Evolutionary conservation across 2,329 filamentous ascomycete species (phyloP).

Genomic region (Plectosphaerella sp.): DNA sequence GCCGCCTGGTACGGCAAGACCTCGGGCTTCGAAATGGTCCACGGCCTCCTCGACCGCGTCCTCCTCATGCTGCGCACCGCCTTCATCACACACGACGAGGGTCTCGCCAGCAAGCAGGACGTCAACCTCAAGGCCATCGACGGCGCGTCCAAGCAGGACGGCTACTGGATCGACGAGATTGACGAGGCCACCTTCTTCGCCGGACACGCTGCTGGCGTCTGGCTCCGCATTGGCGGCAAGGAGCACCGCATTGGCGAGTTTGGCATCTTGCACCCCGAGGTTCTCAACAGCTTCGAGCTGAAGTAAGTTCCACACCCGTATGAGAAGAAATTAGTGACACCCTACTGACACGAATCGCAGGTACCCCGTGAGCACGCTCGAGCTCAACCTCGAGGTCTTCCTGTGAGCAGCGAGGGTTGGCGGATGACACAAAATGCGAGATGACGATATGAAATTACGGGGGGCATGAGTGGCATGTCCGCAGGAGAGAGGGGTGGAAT

Average conservation of each 20-base stretch:
- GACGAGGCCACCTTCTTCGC: slow-evolving; percentile 88
- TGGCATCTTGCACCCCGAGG: slow-evolving; percentile 88
- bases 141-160: slow-evolving; percentile 56
- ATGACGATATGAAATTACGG: not conserved
- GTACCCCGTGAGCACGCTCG: slow-evolving; percentile 89
- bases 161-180: slow-evolving; percentile 94
- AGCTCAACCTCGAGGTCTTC: slow-evolving; percentile 93
- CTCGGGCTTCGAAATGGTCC: slow-evolving; percentile 91
- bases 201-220: slow-evolving; percentile 83
- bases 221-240: slow-evolving; percentile 70
- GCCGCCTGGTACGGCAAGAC: slow-evolving; percentile 93
- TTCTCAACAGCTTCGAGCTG: slow-evolving; percentile 90
- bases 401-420: slow-evolving; percentile 47
- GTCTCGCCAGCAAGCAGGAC: slow-evolving; percentile 43
- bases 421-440: not conserved
- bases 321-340: slow-evolving; percentile 1
- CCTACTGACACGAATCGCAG: slow-evolving; percentile 27
- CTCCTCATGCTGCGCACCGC: slow-evolving; percentile 86
- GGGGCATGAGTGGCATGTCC: not conserved
- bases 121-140: slow-evolving; percentile 48
- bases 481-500: slow-evolving; percentile 3
- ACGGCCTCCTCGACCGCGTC: slow-evolving; percentile 86
- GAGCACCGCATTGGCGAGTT: slow-evolving; percentile 79
- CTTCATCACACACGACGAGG: slow-evolving; percentile 75
- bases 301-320: slow-evolving; percentile 45